These are phyloP conservation scores for Aristolochia contorta DNA, from an alignment of 164 flowering plant species.

Conservation along the genomic window DNA sequence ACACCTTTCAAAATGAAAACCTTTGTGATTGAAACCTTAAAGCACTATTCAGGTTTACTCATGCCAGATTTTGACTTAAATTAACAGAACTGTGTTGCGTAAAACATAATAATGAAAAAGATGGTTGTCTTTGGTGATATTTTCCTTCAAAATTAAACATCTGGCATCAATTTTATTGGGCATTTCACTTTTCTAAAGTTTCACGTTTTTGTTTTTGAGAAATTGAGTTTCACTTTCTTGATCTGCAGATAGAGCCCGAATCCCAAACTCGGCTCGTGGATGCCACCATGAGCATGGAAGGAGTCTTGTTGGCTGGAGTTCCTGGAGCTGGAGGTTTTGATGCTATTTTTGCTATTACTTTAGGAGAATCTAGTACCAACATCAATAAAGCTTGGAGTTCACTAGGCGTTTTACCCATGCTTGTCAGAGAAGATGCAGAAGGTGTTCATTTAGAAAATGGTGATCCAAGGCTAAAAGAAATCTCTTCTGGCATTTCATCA, in stretches of 20 bases:
- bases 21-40: too few relatives aligned
- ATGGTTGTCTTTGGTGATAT: too few relatives aligned
- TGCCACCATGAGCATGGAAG: constrained; percentile 76
- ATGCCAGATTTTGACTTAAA: too few relatives aligned
- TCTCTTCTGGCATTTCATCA: constrained; percentile 52
- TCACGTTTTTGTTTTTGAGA: constrained; percentile 28
- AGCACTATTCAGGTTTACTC: too few relatives aligned
- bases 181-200: background rate
- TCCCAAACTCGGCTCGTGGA: constrained; percentile 83
- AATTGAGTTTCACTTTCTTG: background rate
- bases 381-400: constrained; percentile 66
- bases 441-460: constrained; percentile 70
- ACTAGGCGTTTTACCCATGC: constrained; percentile 65
- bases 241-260: constrained; percentile 85
- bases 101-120: too few relatives aligned
- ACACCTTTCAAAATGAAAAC: too few relatives aligned
- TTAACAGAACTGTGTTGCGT: too few relatives aligned
- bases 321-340: constrained; percentile 99
- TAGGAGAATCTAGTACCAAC: constrained; percentile 51
- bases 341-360: constrained; percentile 83
- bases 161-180: background rate
- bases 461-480: constrained; percentile 63
- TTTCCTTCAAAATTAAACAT: too few relatives aligned
- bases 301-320: constrained; percentile 92
- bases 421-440: constrained; percentile 86